These are phyloP conservation scores for Candida sp. DNA, from an alignment of 1,139 yeast genomes.

Conservation along the genomic window DNA sequence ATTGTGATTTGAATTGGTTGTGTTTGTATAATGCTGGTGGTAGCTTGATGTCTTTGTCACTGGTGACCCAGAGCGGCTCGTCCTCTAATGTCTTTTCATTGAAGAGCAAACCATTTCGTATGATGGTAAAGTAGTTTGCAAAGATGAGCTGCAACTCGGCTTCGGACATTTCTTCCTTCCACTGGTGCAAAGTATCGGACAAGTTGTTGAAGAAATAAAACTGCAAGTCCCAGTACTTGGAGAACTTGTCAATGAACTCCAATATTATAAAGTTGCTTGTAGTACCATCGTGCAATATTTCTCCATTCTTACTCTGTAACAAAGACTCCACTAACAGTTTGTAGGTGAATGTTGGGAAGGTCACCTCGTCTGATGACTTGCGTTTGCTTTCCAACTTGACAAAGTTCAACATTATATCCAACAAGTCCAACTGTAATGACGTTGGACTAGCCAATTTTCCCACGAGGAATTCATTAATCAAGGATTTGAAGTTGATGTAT, in stretches of 20 bases:
- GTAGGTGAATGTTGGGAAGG: conserved; percentile 66
- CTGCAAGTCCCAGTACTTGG: conserved; percentile 66
- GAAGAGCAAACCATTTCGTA: conserved; percentile 33
- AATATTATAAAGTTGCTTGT: conserved; percentile 57
- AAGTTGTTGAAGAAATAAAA: conserved; percentile 56
- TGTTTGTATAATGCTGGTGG: conserved; percentile 61
- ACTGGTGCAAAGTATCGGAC: conserved; percentile 23
- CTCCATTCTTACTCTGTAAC: conserved; percentile 42
- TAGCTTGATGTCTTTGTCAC: conserved; percentile 34
- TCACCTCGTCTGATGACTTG: conserved; percentile 52
- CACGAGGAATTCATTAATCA: conserved; percentile 44
- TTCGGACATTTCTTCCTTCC: conserved; percentile 21
- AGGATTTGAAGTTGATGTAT: conserved; percentile 58
- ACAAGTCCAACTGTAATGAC: conserved; percentile 60
- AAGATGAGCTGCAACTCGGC: conserved; percentile 28
- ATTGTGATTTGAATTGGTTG: conserved; percentile 62
- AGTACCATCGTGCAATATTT: conserved; percentile 47
- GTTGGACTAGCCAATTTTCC: conserved; percentile 36
- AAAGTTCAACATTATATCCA: conserved; percentile 67
- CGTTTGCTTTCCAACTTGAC: conserved; percentile 62
- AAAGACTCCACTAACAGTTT: conserved; percentile 50
- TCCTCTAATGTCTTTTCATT: conserved; percentile 35
- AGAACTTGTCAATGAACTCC: conserved; percentile 56
- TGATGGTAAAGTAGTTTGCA: conserved; percentile 43
- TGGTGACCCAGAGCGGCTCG: conserved; percentile 27